A percentile compares a stretch with the other conserved stretches of the same genome.
These are phyloP conservation scores for Xerocomus minutiporus DNA, from an alignment of 1,284 basidiomycete genomes.

Conservation along the genomic window DNA sequence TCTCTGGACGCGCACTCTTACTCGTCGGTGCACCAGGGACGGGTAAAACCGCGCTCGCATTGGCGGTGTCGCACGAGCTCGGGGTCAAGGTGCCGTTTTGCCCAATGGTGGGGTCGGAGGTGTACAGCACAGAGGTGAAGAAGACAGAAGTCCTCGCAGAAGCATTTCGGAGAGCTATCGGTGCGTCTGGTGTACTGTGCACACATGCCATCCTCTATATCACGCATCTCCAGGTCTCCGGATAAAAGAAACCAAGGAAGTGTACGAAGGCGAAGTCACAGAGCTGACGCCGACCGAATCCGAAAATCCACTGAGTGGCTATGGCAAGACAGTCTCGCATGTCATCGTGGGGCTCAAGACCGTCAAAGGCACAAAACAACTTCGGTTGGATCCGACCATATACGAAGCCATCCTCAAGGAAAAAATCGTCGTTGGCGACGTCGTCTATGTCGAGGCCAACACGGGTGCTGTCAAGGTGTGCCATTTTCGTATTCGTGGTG, in stretches of 20 bases:
- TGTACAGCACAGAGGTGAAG: slow-evolving; percentile 96
- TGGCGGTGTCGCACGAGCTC: slow-evolving; percentile 92
- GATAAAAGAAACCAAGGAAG: slow-evolving; percentile 98
- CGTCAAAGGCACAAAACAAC: slow-evolving; percentile 96
- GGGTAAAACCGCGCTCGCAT: slow-evolving; percentile 92
- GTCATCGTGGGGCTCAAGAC: slow-evolving; percentile 97
- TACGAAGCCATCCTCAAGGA: slow-evolving; percentile 98
- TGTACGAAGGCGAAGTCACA: slow-evolving; percentile 98
- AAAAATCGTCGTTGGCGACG: slow-evolving; percentile 94
- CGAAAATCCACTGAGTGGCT: slow-evolving; percentile 93
- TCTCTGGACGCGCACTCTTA: slow-evolving; percentile 86
- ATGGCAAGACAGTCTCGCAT: slow-evolving; percentile 97
- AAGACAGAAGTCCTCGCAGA: slow-evolving; percentile 99
- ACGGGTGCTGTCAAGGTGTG: slow-evolving; percentile 93
- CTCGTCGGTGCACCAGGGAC: slow-evolving; percentile 90
- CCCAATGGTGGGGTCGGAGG: slow-evolving; percentile 96
- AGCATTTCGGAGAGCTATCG: slow-evolving; percentile 92
- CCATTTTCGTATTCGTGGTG: neutral
- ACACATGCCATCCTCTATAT: neutral
- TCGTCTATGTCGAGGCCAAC: slow-evolving; percentile 93
- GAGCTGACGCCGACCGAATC: slow-evolving; percentile 94
- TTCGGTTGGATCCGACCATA: slow-evolving; percentile 90
- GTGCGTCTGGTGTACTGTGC: slow-evolving; percentile 44
- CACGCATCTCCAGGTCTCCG: slow-evolving; percentile 61
- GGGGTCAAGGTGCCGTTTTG: slow-evolving; percentile 96